Evolutionary conservation across 2,329 filamentous ascomycete genomes (phyloP), one percentile per base, ranked within the genome.

Genomic region (Cladosporium sp.): DNA sequence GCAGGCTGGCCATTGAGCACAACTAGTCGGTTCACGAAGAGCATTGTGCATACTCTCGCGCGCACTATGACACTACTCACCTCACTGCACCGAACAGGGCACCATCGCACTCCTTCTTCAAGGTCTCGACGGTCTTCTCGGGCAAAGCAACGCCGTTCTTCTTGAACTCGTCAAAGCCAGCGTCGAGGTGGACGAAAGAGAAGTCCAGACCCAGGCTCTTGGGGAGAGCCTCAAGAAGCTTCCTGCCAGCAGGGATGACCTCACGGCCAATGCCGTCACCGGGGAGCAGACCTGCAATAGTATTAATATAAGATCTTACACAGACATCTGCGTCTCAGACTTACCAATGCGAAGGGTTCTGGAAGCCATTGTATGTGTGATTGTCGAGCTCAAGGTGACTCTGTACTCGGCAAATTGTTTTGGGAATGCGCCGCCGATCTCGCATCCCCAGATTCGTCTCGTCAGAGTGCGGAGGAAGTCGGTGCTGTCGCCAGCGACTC

Each of bases 221-320:
- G 34, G 93, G 92, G 1, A 99, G 87, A 51, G 94, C 89, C 80
- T 99, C 93, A 70, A 99, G 89, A 66, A 97, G 81, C 63, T 89
- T 88, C 68, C 91, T 90, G 52, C 93, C 94, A 56, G 94, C 84
- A 64, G 94, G 94, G 75, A 99, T 97, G 74, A 99, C 94, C 78
- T 99, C 94, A 73, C 90, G 90, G 77, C 94, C 94, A 77, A 99
- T 99, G 76, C 94, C 94, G 78, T 99, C 94, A 71, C 94, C 94
- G 68, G 94, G 90, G 73, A 99, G 97, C 69, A 97, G 89, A 74
- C 92, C 92, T 96, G 65, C 37, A 37, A 25, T 28, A 9, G 20
- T 15, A n/a, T 32, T 24, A 53, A 22, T 22, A n/a, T 2, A 35
- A 37, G 20, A 8, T 1, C 12, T 12, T 20, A 4, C 9, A 10